These are phyloP conservation scores for Fusarium subtropicale DNA, from an alignment of 2,329 filamentous ascomycete species.

Conservation along the genomic window DNA sequence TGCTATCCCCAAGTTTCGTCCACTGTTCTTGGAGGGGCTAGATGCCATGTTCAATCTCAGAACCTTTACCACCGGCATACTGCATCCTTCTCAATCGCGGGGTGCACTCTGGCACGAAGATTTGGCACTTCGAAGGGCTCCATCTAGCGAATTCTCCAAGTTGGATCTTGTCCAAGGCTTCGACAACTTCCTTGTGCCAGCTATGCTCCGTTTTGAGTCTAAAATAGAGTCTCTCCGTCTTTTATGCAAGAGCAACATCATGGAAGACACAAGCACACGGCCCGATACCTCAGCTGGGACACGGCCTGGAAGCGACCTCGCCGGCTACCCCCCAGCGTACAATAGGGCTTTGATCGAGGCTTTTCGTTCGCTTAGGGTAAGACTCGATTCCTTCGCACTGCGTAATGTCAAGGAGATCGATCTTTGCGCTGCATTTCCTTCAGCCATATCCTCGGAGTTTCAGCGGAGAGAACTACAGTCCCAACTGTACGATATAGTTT, in stretches of 20 bases:
- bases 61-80: background rate
- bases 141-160: fast-evolving
- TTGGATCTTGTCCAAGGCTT: background rate
- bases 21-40: background rate
- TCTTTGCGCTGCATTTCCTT: background rate
- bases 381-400: background rate
- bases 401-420: background rate
- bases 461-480: background rate
- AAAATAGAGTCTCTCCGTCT: background rate
- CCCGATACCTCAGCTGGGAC: background rate
- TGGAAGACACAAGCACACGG: background rate
- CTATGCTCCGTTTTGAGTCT: background rate
- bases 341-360: background rate
- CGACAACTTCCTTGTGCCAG: background rate
- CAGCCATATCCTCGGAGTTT: background rate
- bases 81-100: background rate
- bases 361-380: background rate
- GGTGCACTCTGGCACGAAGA: background rate
- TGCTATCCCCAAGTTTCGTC: background rate
- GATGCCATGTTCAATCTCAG: background rate
- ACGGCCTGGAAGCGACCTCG: background rate
- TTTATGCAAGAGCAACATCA: background rate
- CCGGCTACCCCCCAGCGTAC: background rate
- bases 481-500: background rate
- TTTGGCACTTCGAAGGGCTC: background rate